Evolutionary conservation across 257 asterid genomes (phyloP).

Genomic region (Lycium ferocissimum): DNA sequence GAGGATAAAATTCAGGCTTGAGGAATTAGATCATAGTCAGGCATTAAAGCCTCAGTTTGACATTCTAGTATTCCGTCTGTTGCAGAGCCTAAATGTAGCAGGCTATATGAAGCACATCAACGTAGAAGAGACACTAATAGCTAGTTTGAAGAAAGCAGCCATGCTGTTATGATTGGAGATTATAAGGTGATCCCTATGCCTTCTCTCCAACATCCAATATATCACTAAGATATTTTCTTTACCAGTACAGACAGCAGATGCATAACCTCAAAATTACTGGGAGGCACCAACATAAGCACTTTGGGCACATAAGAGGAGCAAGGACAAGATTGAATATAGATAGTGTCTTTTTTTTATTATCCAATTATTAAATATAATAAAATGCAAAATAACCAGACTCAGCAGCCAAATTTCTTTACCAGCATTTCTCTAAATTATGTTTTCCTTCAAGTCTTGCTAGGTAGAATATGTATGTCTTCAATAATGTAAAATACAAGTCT

Average conservation of each 20-base stretch:
- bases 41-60: background rate
- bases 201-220: background rate
- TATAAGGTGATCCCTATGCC: background rate
- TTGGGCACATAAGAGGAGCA: background rate
- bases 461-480: background rate
- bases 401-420: background rate
- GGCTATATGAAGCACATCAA: background rate
- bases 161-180: background rate
- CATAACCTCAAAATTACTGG: background rate
- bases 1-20: background rate
- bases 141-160: background rate
- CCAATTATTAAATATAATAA: background rate
- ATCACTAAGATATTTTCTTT: background rate
- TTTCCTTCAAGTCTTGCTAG: background rate
- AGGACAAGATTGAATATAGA: background rate
- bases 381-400: slow-evolving; percentile 17
- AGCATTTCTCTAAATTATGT: background rate
- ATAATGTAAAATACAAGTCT: slow-evolving; percentile 19
- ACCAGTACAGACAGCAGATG: background rate
- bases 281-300: background rate
- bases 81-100: slow-evolving; percentile 7
- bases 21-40: slow-evolving; percentile 1
- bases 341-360: background rate
- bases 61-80: background rate
- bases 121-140: background rate